Evolutionary conservation across 495 filamentous ascomycete species (phyloP).

Genomic region (Neurospora sublineolata): DNA sequence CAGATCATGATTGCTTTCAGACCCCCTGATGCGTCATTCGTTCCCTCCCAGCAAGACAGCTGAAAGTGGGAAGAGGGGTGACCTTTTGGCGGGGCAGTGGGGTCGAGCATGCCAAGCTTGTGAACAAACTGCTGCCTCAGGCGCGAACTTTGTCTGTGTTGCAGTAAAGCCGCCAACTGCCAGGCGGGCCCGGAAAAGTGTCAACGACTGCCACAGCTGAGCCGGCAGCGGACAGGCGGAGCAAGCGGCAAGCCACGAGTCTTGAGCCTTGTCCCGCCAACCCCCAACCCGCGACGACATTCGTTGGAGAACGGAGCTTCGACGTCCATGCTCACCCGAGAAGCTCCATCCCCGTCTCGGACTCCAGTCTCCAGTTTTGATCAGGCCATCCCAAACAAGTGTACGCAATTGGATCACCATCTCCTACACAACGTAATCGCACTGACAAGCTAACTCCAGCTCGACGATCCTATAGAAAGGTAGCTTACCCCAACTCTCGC

Average conservation of each 20-base stretch:
- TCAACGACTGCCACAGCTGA: neutral
- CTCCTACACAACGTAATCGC: neutral
- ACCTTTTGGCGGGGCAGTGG: neutral
- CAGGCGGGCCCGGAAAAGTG: neutral
- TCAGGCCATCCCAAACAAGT: conserved; percentile 6
- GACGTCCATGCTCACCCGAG: neutral
- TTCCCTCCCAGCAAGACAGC: neutral
- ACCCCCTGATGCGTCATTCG: neutral
- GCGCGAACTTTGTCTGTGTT: neutral
- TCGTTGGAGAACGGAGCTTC: neutral
- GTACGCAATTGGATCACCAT: conserved; percentile 6
- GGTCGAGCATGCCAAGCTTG: neutral
- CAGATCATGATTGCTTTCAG: neutral
- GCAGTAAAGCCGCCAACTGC: neutral
- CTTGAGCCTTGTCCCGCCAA: neutral
- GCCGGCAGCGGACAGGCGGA: neutral
- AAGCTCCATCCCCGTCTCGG: neutral
- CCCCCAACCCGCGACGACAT: neutral
- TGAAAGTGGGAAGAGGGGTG: neutral
- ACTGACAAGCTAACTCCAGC: neutral
- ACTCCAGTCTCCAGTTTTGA: conserved; percentile 1
- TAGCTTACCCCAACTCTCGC: neutral
- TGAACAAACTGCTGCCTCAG: neutral
- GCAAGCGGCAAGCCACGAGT: neutral
- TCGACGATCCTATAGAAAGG: neutral